Conservation (phyloP, 2,329 filamentous ascomycete genomes). For the Raffaelea ambrosiae region DNA sequence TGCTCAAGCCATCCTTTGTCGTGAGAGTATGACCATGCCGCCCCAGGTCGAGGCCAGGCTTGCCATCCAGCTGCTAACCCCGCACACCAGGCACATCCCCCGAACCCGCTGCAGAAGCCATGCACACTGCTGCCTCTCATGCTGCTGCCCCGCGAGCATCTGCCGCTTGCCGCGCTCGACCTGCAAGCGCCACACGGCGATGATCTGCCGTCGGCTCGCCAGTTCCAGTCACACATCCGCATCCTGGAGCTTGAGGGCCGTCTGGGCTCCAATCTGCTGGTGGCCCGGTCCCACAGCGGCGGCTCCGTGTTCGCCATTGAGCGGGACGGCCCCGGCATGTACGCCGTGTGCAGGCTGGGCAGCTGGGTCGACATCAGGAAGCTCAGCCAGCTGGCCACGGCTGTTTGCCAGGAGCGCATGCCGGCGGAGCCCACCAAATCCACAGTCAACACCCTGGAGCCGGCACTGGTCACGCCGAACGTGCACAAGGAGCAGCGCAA, state of each 20-base stretch:
- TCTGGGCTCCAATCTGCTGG: conserved; percentile 49
- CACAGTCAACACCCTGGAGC: conserved; percentile 1
- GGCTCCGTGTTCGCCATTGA: conserved; percentile 55
- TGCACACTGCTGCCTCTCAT: conserved; percentile 51
- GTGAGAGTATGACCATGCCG: conserved; percentile 33
- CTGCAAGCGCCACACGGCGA: conserved; percentile 39
- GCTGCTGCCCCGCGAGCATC: conserved; percentile 51
- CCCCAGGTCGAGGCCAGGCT: neutral
- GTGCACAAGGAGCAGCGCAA: conserved; percentile 43
- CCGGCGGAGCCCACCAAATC: conserved; percentile 9
- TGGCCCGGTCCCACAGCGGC: conserved; percentile 41
- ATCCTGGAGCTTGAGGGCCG: conserved; percentile 56
- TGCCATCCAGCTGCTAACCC: neutral
- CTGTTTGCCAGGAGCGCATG: conserved; percentile 26
- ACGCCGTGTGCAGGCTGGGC: conserved; percentile 60
- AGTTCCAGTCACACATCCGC: conserved; percentile 54
- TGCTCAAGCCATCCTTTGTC: conserved; percentile 42
- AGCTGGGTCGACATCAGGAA: conserved; percentile 54
- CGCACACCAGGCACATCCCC: conserved; percentile 42
- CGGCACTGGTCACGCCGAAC: conserved; percentile 32
- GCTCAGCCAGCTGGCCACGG: conserved; percentile 42
- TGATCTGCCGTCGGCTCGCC: conserved; percentile 42
- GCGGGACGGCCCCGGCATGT: conserved; percentile 49
- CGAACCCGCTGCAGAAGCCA: conserved; percentile 42
- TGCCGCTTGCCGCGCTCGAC: conserved; percentile 55